Conservation (phyloP, 768 basidiomycete genomes). For the Tylopilus vinaceipallidus region DNA sequence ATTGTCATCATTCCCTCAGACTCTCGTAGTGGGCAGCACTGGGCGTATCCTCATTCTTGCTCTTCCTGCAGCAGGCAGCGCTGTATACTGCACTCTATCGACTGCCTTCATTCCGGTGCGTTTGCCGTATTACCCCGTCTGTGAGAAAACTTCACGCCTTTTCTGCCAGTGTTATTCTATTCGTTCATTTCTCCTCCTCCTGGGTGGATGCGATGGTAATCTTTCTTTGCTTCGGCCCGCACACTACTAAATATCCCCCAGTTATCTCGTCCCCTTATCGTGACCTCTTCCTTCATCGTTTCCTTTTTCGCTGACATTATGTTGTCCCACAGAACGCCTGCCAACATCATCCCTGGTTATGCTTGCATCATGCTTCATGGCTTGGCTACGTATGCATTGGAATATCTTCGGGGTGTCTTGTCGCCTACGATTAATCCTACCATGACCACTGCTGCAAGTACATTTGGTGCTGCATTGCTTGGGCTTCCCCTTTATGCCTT, state of each 20-base stretch:
- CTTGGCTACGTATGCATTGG: constrained; percentile 56
- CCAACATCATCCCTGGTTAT: constrained; percentile 58
- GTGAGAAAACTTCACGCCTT: not conserved
- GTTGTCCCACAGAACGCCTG: constrained; percentile 38
- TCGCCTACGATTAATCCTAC: constrained; percentile 57
- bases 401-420: constrained; percentile 58
- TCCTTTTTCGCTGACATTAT: constrained; percentile 57
- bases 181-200: constrained; percentile 65
- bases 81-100: constrained; percentile 69
- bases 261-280: constrained; percentile 49
- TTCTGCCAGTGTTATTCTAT: constrained; percentile 58
- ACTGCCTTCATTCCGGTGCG: constrained; percentile 65
- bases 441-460: constrained; percentile 53
- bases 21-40: constrained; percentile 64
- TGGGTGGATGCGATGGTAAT: constrained; percentile 59
- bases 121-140: not conserved
- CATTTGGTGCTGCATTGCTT: constrained; percentile 61
- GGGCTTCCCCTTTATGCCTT: constrained; percentile 65
- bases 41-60: constrained; percentile 61
- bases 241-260: constrained; percentile 23
- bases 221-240: constrained; percentile 44
- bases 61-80: constrained; percentile 67
- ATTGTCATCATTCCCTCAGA: constrained; percentile 9
- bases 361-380: constrained; percentile 60
- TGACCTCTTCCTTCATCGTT: constrained; percentile 48